Evolutionary conservation across 2,329 filamentous ascomycete species (phyloP).

Genomic region (Stemphylium lycopersici): DNA sequence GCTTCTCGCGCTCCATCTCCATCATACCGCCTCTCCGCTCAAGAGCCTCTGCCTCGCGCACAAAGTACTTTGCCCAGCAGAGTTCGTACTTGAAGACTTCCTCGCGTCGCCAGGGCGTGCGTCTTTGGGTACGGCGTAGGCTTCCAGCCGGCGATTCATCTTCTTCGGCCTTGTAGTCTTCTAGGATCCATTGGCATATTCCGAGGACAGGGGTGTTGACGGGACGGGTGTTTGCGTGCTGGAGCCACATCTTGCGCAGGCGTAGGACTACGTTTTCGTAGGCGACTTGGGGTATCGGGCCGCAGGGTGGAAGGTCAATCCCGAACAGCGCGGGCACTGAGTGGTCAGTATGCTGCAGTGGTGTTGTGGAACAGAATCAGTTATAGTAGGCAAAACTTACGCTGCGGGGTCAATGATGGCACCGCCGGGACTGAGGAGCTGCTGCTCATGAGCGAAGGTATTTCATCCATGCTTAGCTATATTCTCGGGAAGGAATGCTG

Average conservation of each 20-base stretch:
- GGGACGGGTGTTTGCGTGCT: neutral
- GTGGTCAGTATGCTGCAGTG: neutral
- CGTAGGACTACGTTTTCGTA: slow-evolving; percentile 29
- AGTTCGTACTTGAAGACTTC: slow-evolving; percentile 29
- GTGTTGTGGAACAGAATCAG: neutral
- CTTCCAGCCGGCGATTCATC: neutral
- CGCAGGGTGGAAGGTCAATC: slow-evolving; percentile 32
- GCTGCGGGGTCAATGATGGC: neutral
- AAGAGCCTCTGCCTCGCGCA: slow-evolving; percentile 24
- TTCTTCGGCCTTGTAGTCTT: slow-evolving; percentile 16
- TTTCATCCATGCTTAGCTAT: neutral
- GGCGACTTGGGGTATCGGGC: slow-evolving; percentile 27
- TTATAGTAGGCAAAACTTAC: neutral
- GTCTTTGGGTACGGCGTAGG: slow-evolving; percentile 5
- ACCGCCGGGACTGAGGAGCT: neutral
- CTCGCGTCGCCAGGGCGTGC: slow-evolving; percentile 31
- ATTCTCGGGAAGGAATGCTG: neutral
- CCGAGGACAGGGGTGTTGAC: slow-evolving; percentile 1
- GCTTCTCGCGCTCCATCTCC: slow-evolving; percentile 19
- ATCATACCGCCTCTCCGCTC: slow-evolving; percentile 12
- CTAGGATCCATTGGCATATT: slow-evolving; percentile 17
- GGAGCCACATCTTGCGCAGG: slow-evolving; percentile 30
- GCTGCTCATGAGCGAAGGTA: neutral
- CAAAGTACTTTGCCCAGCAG: slow-evolving; percentile 34
- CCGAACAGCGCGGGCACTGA: slow-evolving; percentile 35